Conservation (phyloP, 2,329 filamentous ascomycete genomes). For the Geosmithia morbida region DNA sequence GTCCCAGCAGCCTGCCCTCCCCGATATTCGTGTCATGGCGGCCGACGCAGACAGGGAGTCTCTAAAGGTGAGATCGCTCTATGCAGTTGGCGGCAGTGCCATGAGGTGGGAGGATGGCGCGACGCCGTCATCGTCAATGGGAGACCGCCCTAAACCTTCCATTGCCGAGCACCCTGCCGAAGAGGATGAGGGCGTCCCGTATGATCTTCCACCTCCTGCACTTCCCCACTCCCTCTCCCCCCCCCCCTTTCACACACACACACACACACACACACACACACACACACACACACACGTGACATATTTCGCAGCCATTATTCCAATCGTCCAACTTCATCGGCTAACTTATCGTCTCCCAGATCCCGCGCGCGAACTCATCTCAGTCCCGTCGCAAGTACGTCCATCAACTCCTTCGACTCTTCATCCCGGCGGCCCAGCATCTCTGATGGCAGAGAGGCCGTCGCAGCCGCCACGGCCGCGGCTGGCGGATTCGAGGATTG, state of each 20-base stretch:
- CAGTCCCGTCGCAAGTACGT: slow-evolving; percentile 18
- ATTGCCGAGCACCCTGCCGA: slow-evolving; percentile 35
- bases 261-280: neutral
- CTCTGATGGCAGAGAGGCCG: neutral
- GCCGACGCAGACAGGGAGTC: slow-evolving; percentile 46
- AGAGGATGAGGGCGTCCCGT: slow-evolving; percentile 39
- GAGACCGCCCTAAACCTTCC: slow-evolving; percentile 20
- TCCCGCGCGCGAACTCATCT: slow-evolving; percentile 10
- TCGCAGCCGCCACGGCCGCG: slow-evolving; percentile 2
- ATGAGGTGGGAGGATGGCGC: slow-evolving; percentile 34
- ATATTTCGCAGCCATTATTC: neutral
- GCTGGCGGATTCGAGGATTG: slow-evolving; percentile 51
- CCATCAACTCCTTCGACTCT: slow-evolving; percentile 24
- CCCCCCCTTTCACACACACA: neutral
- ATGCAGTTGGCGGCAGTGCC: slow-evolving; percentile 39
- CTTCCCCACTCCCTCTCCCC: neutral
- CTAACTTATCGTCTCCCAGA: slow-evolving; percentile 6
- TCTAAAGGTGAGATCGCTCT: slow-evolving; percentile 54
- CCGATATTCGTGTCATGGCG: slow-evolving; percentile 37
- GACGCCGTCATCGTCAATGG: slow-evolving; percentile 10
- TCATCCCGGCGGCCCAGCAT: slow-evolving; percentile 15
- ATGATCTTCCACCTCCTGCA: slow-evolving; percentile 24
- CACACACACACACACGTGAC: neutral
- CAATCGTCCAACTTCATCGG: neutral
- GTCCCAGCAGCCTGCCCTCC: slow-evolving; percentile 12